Evolutionary conservation across 2,329 filamentous ascomycete species (phyloP).

Genomic region (Myotisia sp.): DNA sequence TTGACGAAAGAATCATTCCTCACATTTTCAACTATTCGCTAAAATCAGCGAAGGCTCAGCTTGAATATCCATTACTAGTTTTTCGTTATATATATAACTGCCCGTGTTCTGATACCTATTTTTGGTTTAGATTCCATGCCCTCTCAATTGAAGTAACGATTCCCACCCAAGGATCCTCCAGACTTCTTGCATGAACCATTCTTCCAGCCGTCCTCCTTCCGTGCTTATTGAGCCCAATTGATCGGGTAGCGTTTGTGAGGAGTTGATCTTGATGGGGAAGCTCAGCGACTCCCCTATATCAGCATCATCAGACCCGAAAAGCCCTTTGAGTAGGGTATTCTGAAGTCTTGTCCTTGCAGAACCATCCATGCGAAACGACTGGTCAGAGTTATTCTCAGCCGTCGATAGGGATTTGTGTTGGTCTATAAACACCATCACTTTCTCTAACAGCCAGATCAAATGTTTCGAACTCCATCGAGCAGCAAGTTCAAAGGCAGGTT

Average conservation of each 20-base stretch:
- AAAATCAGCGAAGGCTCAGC: no score
- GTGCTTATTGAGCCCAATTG: background rate
- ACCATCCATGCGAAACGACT: conserved; percentile 3
- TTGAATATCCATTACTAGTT: no score
- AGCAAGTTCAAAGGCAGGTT: conserved; percentile 14
- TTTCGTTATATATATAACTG: no score
- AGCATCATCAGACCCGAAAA: conserved; percentile 26
- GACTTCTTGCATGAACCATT: conserved; percentile 43
- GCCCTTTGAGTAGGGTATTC: conserved; percentile 28
- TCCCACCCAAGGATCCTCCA: conserved; percentile 48
- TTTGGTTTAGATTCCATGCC: no score
- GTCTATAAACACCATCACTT: conserved; percentile 17
- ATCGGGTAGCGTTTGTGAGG: background rate
- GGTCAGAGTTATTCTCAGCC: background rate
- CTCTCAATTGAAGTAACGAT: conserved; percentile 17
- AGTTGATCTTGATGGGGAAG: conserved; percentile 8
- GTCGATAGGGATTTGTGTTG: background rate
- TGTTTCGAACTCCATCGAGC: conserved; percentile 23
- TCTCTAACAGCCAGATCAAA: conserved; percentile 25
- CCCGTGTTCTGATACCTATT: no score
- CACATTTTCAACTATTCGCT: no score
- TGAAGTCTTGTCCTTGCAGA: conserved; percentile 22
- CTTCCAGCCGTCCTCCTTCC: conserved; percentile 14
- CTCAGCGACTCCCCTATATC: conserved; percentile 20
- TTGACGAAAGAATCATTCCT: no score